These are phyloP conservation scores for Russula sp. DNA, from an alignment of 768 basidiomycete genomes.

Conservation along the genomic window DNA sequence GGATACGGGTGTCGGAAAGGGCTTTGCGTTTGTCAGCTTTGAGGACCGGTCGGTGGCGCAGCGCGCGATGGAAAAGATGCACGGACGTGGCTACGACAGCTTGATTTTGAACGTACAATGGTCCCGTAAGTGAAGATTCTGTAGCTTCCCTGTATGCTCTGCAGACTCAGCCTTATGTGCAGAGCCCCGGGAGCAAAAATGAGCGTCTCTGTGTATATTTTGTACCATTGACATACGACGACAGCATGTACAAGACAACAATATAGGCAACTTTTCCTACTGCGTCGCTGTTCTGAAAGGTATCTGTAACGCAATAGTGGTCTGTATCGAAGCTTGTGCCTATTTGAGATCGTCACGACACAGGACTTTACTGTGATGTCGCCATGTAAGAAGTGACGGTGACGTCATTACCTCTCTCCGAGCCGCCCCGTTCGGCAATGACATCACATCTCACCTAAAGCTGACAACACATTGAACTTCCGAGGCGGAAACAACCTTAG, in stretches of 20 bases:
- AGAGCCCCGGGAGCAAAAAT: constrained; percentile 43
- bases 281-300: not conserved
- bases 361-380: too few species aligned
- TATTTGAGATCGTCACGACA: not conserved
- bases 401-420: too few species aligned
- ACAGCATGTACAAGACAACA: constrained; percentile 6
- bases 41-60: constrained; percentile 79
- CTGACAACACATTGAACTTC: not conserved
- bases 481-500: not conserved
- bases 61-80: constrained; percentile 85
- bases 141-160: constrained; percentile 6
- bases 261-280: not conserved
- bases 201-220: constrained; percentile 6
- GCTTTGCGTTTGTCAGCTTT: constrained; percentile 96
- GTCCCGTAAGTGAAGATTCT: constrained; percentile 49
- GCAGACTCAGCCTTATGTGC: constrained; percentile 8
- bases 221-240: constrained; percentile 9
- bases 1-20: constrained; percentile 92
- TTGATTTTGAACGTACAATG: constrained; percentile 72
- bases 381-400: too few species aligned
- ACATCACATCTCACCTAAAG: too few species aligned
- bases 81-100: constrained; percentile 91
- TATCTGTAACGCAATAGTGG: not conserved
- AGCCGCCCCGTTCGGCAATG: too few species aligned
- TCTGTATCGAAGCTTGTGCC: not conserved